Percentiles rank a stretch among this genome's conserved stretches.
Conservation (phyloP, 495 filamentous ascomycete species). For the Penicillium lagena region DNA sequence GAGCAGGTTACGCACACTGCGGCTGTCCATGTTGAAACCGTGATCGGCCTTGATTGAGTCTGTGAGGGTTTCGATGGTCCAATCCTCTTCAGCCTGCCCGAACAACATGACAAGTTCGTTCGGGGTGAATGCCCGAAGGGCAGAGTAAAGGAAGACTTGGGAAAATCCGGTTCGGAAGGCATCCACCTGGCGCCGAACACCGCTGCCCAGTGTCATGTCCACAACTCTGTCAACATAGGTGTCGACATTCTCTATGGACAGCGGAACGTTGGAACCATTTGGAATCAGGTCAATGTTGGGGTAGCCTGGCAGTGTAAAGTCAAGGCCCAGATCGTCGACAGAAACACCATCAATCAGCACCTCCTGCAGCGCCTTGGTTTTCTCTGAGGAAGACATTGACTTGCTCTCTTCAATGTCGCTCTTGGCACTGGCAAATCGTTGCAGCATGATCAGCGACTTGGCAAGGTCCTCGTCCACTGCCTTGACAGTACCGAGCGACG, state of each 20-base stretch:
- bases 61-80: slow-evolving; percentile 94
- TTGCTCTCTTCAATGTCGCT: slow-evolving; percentile 69
- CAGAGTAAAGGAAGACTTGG: slow-evolving; percentile 91
- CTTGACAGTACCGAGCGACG: slow-evolving; percentile 88
- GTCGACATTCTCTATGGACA: slow-evolving; percentile 87
- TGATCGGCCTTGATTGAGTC: slow-evolving; percentile 99
- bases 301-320: slow-evolving; percentile 94
- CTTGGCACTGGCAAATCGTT: slow-evolving; percentile 80
- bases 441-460: slow-evolving; percentile 77
- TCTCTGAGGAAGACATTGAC: slow-evolving; percentile 57
- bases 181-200: slow-evolving; percentile 83
- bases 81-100: slow-evolving; percentile 91
- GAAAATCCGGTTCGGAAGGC: slow-evolving; percentile 91
- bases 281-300: slow-evolving; percentile 78
- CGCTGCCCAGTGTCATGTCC: slow-evolving; percentile 81
- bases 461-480: slow-evolving; percentile 84
- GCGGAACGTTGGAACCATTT: slow-evolving; percentile 61
- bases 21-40: slow-evolving; percentile 98
- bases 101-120: slow-evolving; percentile 96
- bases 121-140: slow-evolving; percentile 90
- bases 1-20: slow-evolving; percentile 87
- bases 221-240: slow-evolving; percentile 84
- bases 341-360: slow-evolving; percentile 65
- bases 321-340: slow-evolving; percentile 83
- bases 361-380: slow-evolving; percentile 57